Percentiles rank a stretch among this genome's conserved stretches.
These are phyloP conservation scores for Fusarium albidum DNA, from an alignment of 2,329 filamentous ascomycete genomes.

Conservation along the genomic window DNA sequence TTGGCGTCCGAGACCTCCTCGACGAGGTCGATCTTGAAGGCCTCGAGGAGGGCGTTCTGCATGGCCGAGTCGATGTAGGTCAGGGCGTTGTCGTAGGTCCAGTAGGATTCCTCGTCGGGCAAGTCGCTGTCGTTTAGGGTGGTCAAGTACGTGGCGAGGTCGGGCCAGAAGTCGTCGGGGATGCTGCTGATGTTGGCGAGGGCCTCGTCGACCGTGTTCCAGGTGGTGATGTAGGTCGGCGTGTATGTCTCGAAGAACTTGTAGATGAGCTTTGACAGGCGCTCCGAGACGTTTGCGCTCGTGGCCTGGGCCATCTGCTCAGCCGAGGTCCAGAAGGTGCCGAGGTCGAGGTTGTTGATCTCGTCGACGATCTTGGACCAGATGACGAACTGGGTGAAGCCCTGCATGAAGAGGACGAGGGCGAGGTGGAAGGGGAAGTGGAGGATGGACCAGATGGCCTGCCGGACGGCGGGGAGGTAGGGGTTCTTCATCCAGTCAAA, in stretches of 20 bases:
- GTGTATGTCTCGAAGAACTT: conserved; percentile 41
- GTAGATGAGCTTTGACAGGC: conserved; percentile 23
- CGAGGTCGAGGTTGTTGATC: conserved; percentile 28
- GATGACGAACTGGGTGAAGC: conserved; percentile 64
- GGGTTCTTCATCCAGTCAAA: conserved; percentile 73
- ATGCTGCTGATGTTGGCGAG: conserved; percentile 41
- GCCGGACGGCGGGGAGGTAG: conserved; percentile 63
- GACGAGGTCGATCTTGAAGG: conserved; percentile 44
- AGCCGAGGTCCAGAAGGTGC: conserved; percentile 19
- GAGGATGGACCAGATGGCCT: conserved; percentile 64
- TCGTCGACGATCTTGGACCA: conserved; percentile 52
- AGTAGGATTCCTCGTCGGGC: background rate
- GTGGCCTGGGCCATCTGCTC: conserved; percentile 26
- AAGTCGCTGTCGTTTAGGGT: conserved; percentile 6
- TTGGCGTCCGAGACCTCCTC: conserved; percentile 32
- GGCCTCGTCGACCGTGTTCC: conserved; percentile 32
- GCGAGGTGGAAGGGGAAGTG: conserved; percentile 72
- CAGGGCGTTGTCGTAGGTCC: conserved; percentile 16
- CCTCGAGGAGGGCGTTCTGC: conserved; percentile 42
- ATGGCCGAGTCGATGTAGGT: conserved; percentile 31
- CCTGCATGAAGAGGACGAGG: conserved; percentile 71
- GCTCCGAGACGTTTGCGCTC: conserved; percentile 26
- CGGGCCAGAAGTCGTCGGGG: conserved; percentile 40
- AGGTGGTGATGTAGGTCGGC: conserved; percentile 34
- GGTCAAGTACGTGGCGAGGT: conserved; percentile 20